A percentile compares a stretch with the other conserved stretches of the same genome.
phyloP scores from a whole-genome alignment of 345 rosid species.

The Euphorbia peplus region DNA sequence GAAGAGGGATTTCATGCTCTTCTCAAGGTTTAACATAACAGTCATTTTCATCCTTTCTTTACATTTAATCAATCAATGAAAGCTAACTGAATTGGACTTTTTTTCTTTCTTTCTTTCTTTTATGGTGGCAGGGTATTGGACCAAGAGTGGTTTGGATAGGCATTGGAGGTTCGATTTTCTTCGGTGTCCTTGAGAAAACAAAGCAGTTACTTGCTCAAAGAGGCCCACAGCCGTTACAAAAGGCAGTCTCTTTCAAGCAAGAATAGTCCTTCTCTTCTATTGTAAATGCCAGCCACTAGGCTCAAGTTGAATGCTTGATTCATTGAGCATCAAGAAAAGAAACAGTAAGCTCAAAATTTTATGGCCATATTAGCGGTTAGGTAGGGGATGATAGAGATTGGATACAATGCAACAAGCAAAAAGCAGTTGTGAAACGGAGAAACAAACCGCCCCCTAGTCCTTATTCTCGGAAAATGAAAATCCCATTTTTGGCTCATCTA shows the following conservation, averaged over 20 bases:
- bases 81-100: too few relatives aligned
- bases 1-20: constrained; percentile 89
- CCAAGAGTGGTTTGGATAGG: constrained; percentile 93
- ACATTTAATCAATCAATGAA: background rate
- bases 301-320: too few relatives aligned
- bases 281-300: too few relatives aligned
- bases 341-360: too few relatives aligned
- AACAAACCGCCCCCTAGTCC: too few relatives aligned
- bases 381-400: too few relatives aligned
- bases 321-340: too few relatives aligned
- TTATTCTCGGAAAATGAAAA: too few relatives aligned
- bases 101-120: too few relatives aligned
- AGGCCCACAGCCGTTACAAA: background rate
- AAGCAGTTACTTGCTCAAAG: constrained; percentile 59
- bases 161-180: constrained; percentile 83
- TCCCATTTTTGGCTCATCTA: too few relatives aligned
- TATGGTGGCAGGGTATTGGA: constrained; percentile 62
- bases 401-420: too few relatives aligned
- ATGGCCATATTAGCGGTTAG: background rate
- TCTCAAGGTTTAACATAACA: constrained; percentile 52
- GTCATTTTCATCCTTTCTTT: background rate
- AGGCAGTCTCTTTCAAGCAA: constrained; percentile 8
- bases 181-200: constrained; percentile 78
- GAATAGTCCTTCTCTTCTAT: background rate
- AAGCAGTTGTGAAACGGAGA: too few relatives aligned